Base-by-base conservation (phyloP, 208 protist species). In the Leishmania gerbilli region DNA sequence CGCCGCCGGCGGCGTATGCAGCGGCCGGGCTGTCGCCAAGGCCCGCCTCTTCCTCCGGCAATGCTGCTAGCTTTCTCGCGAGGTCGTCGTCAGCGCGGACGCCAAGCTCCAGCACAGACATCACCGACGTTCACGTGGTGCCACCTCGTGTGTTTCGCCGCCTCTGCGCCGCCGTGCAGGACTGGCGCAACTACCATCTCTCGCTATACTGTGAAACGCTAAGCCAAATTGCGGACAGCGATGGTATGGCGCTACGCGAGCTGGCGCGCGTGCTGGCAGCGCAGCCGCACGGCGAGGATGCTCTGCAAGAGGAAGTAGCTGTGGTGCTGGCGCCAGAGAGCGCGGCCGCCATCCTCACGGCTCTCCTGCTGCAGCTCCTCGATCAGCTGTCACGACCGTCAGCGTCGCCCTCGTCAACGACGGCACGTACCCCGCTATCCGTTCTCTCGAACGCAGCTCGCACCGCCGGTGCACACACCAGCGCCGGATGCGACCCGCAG, bases 141-240 rank as follows among this genome's bases (percentile, higher is more conserved):
- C 34, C 76, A 1, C 69, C 47, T 13, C 9, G 8, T 1, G 9
- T 58, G 3, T 77, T 80, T 13, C 1, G 1, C 24, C 34, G 21
- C 9, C 81, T 84, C 15, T 84, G 81, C 49, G 34, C 24, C n/a
- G 56, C 56, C n/a, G 76, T 60, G 45, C 81, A 84, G 49, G 13
- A 42, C 37, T 62, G 87, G 74, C 86, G 84, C 53, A 96, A 96
- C 81, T 96, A 94, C 68, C 88, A 94, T 75, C 77, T 87, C 71
- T 92, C 92, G 27, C 81, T 90, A n/a, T 93, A 89, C 80, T 83
- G 93, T 60, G 92, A 94, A 79, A 84, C 84, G 7, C 79, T 84
- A 1, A 84, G 81, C 64, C 76, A 81, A 42, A 62, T 84, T 17
- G 51, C 60, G 24, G 81, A 84, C 24, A 45, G 81, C 13, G 21